Conservation (phyloP, 352 stramenopile genomes). For the Pythium oligandrum region DNA sequence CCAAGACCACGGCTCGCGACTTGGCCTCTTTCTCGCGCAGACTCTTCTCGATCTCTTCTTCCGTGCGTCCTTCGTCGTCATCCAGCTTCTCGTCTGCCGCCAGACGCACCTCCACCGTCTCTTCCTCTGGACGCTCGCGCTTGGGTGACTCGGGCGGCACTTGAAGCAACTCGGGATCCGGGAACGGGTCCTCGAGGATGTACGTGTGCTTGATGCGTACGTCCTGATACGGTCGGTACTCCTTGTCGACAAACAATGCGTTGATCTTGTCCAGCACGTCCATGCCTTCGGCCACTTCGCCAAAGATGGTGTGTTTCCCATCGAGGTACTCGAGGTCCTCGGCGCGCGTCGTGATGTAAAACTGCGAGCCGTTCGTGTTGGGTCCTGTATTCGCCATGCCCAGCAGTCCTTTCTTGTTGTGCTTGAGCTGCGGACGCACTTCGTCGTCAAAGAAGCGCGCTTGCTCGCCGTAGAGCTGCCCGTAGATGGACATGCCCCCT, state of each 20-base stretch:
- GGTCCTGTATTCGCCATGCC: conserved; percentile 82
- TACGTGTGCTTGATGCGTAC: conserved; percentile 95
- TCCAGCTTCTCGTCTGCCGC: conserved; percentile 85
- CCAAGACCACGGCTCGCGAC: conserved; percentile 94
- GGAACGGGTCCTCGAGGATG: conserved; percentile 82
- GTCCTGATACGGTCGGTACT: conserved; percentile 94
- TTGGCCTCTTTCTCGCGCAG: conserved; percentile 90
- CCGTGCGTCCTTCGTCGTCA: conserved; percentile 60
- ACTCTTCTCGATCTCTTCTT: conserved; percentile 89
- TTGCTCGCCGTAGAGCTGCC: conserved; percentile 86
- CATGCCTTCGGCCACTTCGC: conserved; percentile 91
- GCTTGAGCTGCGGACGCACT: conserved; percentile 40
- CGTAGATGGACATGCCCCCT: conserved; percentile 94
- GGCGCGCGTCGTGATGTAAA: conserved; percentile 94
- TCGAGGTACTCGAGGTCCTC: conserved; percentile 91
- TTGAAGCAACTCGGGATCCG: conserved; percentile 57
- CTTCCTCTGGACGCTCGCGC: conserved; percentile 86
- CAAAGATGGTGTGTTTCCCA: conserved; percentile 90
- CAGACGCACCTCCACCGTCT: conserved; percentile 89
- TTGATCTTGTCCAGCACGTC: conserved; percentile 95
- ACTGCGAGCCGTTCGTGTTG: conserved; percentile 90
- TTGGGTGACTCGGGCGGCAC: conserved; percentile 83
- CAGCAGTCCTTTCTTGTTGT: conserved; percentile 58
- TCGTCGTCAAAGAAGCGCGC: conserved; percentile 80
- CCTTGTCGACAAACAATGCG: conserved; percentile 93